These are phyloP conservation scores for Pelargonium fulgidum DNA, from an alignment of 441 rosid genomes.

Conservation along the genomic window DNA sequence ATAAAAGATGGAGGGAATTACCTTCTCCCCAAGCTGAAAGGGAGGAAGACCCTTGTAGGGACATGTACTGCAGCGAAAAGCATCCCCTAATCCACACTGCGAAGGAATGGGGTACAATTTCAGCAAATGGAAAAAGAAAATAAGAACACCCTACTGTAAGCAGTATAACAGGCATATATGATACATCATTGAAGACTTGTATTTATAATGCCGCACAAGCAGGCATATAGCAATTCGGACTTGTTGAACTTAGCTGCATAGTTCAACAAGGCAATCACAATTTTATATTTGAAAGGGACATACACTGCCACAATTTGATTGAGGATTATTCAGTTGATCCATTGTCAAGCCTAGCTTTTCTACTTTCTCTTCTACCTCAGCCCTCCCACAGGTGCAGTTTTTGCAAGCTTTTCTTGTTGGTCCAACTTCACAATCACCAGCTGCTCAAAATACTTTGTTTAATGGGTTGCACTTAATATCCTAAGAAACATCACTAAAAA, in stretches of 20 bases:
- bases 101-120: not conserved
- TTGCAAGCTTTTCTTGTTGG: conserved; percentile 93
- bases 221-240: too few relatives aligned
- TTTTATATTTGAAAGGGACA: not conserved
- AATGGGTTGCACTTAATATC: too few relatives aligned
- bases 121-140: too few relatives aligned
- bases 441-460: too few relatives aligned
- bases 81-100: conserved; percentile 95
- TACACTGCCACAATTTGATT: not conserved
- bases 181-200: too few relatives aligned
- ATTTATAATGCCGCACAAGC: too few relatives aligned
- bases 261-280: too few relatives aligned
- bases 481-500: too few relatives aligned
- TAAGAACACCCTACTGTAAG: too few relatives aligned
- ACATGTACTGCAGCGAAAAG: conserved; percentile 87
- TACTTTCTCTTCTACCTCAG: conserved; percentile 84
- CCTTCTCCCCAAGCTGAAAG: conserved; percentile 88
- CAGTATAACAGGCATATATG: too few relatives aligned
- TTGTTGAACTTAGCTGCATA: too few relatives aligned
- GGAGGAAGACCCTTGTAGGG: conserved; percentile 90
- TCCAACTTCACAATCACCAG: conserved; percentile 71
- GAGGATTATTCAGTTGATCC: conserved; percentile 80
- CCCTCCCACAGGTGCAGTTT: conserved; percentile 90
- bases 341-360: conserved; percentile 55
- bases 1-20: too few relatives aligned